Conservation (phyloP, 805 yeast genomes). For the Yarrowia sp. region DNA sequence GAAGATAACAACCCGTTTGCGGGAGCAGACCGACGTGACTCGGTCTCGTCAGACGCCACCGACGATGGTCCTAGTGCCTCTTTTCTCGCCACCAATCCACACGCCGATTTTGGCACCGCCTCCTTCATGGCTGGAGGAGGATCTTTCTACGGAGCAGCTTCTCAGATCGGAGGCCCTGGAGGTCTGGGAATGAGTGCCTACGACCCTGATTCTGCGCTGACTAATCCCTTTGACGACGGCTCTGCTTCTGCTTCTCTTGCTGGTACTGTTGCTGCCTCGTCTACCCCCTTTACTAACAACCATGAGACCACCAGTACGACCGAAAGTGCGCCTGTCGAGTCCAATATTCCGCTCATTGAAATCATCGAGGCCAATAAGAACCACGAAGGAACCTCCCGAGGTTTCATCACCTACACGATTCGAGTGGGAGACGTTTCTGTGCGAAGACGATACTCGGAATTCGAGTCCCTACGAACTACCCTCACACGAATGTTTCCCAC, state of each 20-base stretch:
- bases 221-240: slow-evolving; percentile 13
- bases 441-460: slow-evolving; percentile 86
- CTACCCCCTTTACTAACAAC: neutral
- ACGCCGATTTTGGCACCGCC: neutral
- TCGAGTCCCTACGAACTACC: slow-evolving; percentile 73
- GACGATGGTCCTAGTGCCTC: slow-evolving; percentile 13
- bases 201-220: slow-evolving; percentile 1
- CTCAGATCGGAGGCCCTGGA: neutral
- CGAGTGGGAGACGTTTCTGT: slow-evolving; percentile 59
- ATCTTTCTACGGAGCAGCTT: slow-evolving; percentile 14
- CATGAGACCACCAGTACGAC: neutral
- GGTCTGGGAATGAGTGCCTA: slow-evolving; percentile 27
- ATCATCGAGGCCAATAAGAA: slow-evolving; percentile 79
- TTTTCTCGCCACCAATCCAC: slow-evolving; percentile 2
- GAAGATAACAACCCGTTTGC: slow-evolving; percentile 48
- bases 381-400: slow-evolving; percentile 70
- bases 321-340: neutral
- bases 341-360: slow-evolving; percentile 32
- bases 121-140: slow-evolving; percentile 11
- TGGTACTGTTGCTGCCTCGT: neutral
- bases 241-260: neutral
- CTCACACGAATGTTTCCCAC: slow-evolving; percentile 75
- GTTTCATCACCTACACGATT: slow-evolving; percentile 82
- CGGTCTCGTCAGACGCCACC: neutral
- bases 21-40: slow-evolving; percentile 32